Percentiles rank a stretch among this genome's conserved stretches.
phyloP scores from a whole-genome alignment of 768 basidiomycete species.

The Sporobolomyces phaffii region DNA sequence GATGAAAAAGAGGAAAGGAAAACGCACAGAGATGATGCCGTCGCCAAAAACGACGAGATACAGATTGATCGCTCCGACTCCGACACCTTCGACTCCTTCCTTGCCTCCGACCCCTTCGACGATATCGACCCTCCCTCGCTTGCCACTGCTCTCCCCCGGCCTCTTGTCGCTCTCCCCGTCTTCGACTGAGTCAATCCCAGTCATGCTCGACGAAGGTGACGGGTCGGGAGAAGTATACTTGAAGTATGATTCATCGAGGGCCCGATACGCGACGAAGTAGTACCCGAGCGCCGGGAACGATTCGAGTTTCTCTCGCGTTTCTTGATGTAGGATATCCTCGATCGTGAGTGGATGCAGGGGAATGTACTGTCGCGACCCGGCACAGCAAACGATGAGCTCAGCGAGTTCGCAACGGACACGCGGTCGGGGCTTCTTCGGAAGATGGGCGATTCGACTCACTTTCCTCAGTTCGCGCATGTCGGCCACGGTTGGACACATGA shows the following conservation, averaged over 20 bases:
- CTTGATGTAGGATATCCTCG: slow-evolving; percentile 86
- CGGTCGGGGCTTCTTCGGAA: no score
- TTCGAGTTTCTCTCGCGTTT: slow-evolving; percentile 86
- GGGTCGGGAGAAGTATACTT: slow-evolving; percentile 41
- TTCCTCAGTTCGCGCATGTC: slow-evolving; percentile 81
- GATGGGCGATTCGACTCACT: slow-evolving; percentile 49
- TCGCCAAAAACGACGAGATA: slow-evolving; percentile 83
- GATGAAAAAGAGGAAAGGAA: not conserved
- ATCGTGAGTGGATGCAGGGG: slow-evolving; percentile 86
- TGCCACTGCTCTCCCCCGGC: slow-evolving; percentile 33
- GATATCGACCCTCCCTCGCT: slow-evolving; percentile 49
- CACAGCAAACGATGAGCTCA: no score
- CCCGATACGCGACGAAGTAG: slow-evolving; percentile 80
- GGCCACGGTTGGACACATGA: slow-evolving; percentile 77
- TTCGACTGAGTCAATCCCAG: slow-evolving; percentile 17
- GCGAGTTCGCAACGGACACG: no score
- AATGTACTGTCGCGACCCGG: slow-evolving; percentile 57
- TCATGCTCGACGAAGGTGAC: slow-evolving; percentile 5
- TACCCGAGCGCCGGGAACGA: slow-evolving; percentile 78
- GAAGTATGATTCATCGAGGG: slow-evolving; percentile 60
- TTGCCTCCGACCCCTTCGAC: slow-evolving; percentile 50
- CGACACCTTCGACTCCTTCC: slow-evolving; percentile 51
- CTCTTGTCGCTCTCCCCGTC: slow-evolving; percentile 3
- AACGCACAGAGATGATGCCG: slow-evolving; percentile 58
- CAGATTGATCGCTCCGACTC: slow-evolving; percentile 71